These are phyloP conservation scores for Oenanthe javanica DNA, from an alignment of 140 eudicot species.

Conservation along the genomic window DNA sequence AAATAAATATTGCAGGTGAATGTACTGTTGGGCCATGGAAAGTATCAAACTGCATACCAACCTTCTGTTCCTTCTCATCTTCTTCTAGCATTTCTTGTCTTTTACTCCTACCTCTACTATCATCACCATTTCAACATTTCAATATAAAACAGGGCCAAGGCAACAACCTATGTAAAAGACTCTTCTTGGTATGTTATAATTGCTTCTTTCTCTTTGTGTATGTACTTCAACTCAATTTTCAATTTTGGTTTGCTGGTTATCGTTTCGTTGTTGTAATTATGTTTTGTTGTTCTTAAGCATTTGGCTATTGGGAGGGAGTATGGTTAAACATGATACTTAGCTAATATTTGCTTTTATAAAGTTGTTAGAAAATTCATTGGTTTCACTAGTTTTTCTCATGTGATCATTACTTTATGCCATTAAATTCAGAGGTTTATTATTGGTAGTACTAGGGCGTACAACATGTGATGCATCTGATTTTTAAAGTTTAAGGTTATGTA, in stretches of 20 bases:
- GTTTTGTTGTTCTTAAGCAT: neutral
- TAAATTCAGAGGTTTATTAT: neutral
- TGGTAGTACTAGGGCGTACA: neutral
- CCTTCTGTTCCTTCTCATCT: constrained; percentile 5
- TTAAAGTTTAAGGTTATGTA: neutral
- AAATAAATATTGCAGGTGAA: constrained; percentile 9
- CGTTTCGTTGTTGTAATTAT: neutral
- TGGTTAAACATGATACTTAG: neutral
- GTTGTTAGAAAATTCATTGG: neutral
- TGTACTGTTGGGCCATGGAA: constrained; percentile 2
- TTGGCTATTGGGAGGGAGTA: neutral
- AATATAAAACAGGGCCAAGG: neutral
- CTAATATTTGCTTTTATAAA: neutral
- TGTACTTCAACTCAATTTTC: neutral
- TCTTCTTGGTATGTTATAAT: neutral
- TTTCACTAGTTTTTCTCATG: neutral
- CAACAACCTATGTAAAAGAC: neutral
- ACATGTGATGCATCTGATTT: neutral
- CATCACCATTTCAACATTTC: neutral
- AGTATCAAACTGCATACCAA: constrained; percentile 6
- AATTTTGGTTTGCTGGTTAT: neutral
- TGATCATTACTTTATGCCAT: neutral
- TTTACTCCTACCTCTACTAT: neutral
- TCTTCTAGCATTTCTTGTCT: neutral
- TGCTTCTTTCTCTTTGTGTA: neutral